Conservation (phyloP, 2,329 filamentous ascomycete genomes). For the Diaporthe humulicola region DNA sequence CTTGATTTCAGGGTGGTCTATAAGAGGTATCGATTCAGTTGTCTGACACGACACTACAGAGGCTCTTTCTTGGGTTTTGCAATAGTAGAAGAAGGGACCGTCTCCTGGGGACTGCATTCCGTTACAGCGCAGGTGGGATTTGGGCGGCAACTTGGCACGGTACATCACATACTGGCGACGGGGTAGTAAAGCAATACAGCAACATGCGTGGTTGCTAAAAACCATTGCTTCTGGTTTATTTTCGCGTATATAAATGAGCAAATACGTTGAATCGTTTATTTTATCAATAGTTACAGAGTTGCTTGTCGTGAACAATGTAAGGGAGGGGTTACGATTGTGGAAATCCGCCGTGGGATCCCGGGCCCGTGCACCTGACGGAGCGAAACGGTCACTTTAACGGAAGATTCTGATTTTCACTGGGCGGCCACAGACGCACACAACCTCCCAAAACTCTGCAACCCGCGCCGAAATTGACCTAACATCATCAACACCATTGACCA, state of each 20-base stretch:
- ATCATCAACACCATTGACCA: constrained; percentile 34
- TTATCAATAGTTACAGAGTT: neutral
- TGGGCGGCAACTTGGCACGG: neutral
- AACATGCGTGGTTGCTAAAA: neutral
- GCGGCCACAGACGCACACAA: constrained; percentile 24
- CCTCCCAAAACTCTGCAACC: constrained; percentile 43
- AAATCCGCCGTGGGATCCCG: neutral
- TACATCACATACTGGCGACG: neutral
- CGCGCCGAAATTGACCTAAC: constrained; percentile 36
- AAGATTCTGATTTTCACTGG: constrained; percentile 13
- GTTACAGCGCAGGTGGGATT: neutral
- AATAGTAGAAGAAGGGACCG: neutral
- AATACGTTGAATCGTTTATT: neutral
- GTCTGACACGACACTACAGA: neutral
- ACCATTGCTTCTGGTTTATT: neutral
- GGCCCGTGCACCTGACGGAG: neutral
- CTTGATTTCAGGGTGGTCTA: neutral
- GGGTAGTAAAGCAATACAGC: neutral
- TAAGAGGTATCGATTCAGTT: neutral
- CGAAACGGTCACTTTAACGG: neutral
- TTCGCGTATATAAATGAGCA: neutral
- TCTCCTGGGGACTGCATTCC: neutral
- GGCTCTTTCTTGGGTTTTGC: neutral
- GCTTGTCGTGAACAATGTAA: neutral
- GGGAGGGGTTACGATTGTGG: neutral